Conservation (phyloP, 2,329 filamentous ascomycete genomes). For the Furcasterigmium sp. region DNA sequence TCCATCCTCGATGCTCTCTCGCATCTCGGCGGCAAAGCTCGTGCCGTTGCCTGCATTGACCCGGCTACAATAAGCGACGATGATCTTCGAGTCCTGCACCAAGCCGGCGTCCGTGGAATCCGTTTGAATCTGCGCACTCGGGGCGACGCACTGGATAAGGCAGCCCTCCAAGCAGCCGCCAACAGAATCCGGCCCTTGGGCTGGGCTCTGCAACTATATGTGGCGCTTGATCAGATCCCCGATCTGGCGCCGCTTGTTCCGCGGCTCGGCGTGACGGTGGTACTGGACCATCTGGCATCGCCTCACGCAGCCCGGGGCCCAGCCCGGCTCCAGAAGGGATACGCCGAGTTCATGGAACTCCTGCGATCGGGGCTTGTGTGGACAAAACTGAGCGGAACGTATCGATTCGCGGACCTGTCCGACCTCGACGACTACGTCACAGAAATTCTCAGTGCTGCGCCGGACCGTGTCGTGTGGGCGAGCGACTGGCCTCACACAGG, state of each 20-base stretch:
- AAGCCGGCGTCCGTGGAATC: too few relatives aligned
- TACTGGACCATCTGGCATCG: conserved; percentile 19
- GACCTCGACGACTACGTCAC: conserved; percentile 14
- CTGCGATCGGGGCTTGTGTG: conserved; percentile 12
- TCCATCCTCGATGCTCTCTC: conserved; percentile 22
- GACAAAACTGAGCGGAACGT: conserved; percentile 20
- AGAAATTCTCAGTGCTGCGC: conserved; percentile 14
- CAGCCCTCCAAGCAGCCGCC: conserved; percentile 15
- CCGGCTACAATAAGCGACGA: too few relatives aligned
- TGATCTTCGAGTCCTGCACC: too few relatives aligned
- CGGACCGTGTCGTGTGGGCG: conserved; percentile 15
- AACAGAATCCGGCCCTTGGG: conserved; percentile 16
- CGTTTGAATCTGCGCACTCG: too few relatives aligned
- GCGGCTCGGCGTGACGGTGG: conserved; percentile 16
- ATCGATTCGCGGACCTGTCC: conserved; percentile 15
- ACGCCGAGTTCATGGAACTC: conserved; percentile 14
- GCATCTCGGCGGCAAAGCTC: conserved; percentile 13
- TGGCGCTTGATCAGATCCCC: conserved; percentile 16
- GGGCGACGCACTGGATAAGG: conserved; percentile 9
- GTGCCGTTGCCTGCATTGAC: conserved; percentile 15
- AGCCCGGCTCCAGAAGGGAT: conserved; percentile 2
- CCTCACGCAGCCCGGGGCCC: conserved; percentile 11
- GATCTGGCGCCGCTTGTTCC: conserved; percentile 16
- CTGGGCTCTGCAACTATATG: conserved; percentile 24
- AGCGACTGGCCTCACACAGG: conserved; percentile 9